Evolutionary conservation across 192 early-diverging fungal species (phyloP), one percentile per base, ranked within the genome.

Genomic region (Podila epicladia): DNA sequence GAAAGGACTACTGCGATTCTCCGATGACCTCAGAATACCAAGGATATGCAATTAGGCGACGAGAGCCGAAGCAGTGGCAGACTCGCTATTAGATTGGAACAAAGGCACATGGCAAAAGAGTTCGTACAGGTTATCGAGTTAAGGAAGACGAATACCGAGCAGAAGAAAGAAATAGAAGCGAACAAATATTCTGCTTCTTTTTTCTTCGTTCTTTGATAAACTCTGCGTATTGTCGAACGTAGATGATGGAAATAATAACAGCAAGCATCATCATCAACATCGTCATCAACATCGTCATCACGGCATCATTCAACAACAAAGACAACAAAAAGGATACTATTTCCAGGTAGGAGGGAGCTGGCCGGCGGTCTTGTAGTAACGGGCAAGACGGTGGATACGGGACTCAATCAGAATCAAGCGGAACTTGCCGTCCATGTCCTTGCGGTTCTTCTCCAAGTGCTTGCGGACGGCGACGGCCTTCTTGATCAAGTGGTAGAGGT

Each of bases 401-500:
- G 98, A 97, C 90, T 99, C 97, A 80, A 97, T 93, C 68, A 97
- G 89, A 95, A 97, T 97, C 75, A 97, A 90, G 84, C 98, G 94
- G 93, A 97, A 99, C 94, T 99, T 99, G 87, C 95, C 90, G 83
- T 98, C 98, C 75, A 88, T 88, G 88, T 99, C 98, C 93, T 99
- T 99, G 90, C 97, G 94, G 95, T 96, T 94, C 77, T 94, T 94
- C 91, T 99, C 98, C 74, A 99, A 84, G 86, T 99, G 98, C 93
- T 98, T 98, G 89, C 94, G 96, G 89, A 99, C 93, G 73, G 95
- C 91, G 77, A 99, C 96, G 74, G 98, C 97, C 95, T 98, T 98
- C 94, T 98, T 99, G 91, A 98, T 98, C 76, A 99, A 87, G 88
- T 96, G 95, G 93, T 98, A 98, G 65, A 99, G 92, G 90, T 99